Evolutionary conservation across 2,329 filamentous ascomycete genomes (phyloP).

Genomic region (Exophiala calicioides): DNA sequence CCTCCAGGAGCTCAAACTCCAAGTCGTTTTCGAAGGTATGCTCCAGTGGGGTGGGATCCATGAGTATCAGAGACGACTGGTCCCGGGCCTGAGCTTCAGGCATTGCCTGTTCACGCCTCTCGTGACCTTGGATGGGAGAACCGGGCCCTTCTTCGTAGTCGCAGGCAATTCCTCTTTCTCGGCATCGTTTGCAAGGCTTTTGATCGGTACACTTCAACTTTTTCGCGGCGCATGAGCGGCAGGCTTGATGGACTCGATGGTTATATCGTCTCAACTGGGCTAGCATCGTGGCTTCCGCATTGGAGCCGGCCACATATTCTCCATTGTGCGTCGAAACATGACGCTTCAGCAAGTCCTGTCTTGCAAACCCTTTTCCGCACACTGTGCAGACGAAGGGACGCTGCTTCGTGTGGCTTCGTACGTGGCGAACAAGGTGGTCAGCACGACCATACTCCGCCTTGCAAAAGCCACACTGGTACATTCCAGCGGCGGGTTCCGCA

Average conservation of each 20-base stretch:
- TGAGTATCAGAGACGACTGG: no score
- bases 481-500: neutral
- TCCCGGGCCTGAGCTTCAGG: conserved; percentile 12
- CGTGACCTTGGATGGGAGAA: conserved; percentile 21
- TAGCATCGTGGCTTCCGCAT: conserved; percentile 26
- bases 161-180: conserved; percentile 51
- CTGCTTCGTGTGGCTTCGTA: conserved; percentile 47
- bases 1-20: neutral
- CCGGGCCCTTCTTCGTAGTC: no score
- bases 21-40: no score
- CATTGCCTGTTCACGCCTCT: neutral
- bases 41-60: no score
- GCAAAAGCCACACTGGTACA: conserved; percentile 52
- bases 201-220: conserved; percentile 58
- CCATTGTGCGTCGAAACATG: conserved; percentile 44
- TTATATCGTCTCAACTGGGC: neutral
- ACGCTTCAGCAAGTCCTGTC: conserved; percentile 52
- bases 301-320: conserved; percentile 40
- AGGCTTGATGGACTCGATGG: conserved; percentile 50
- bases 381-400: conserved; percentile 38
- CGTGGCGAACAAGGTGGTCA: conserved; percentile 56
- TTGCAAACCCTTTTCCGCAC: conserved; percentile 37
- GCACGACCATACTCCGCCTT: conserved; percentile 53
- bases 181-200: conserved; percentile 56
- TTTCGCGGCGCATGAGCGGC: conserved; percentile 53